Percentiles rank a stretch among this genome's conserved stretches.
These are phyloP conservation scores for Nakazawaea ernobii DNA, from an alignment of 805 yeast genomes.

Conservation along the genomic window DNA sequence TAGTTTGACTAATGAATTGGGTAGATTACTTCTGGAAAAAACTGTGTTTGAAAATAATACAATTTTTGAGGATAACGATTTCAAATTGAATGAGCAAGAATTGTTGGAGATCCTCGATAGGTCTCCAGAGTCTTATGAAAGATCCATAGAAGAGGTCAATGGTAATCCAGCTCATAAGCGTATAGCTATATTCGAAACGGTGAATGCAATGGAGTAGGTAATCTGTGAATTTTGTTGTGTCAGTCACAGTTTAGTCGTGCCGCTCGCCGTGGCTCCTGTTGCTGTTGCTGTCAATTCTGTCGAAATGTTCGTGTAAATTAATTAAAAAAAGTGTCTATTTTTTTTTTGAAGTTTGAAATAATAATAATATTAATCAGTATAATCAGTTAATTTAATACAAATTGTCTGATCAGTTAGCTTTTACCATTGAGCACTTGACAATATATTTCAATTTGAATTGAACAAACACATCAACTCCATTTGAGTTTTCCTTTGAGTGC, in stretches of 20 bases:
- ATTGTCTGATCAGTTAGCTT: too few relatives aligned
- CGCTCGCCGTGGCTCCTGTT: background rate
- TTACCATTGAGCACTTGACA: too few relatives aligned
- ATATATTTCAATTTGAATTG: too few relatives aligned
- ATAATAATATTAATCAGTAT: too few relatives aligned
- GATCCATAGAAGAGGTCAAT: constrained; percentile 10
- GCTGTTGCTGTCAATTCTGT: background rate
- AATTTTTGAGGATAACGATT: constrained; percentile 12
- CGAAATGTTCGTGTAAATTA: background rate
- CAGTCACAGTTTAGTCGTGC: background rate
- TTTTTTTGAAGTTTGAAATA: background rate
- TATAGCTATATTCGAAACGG: constrained; percentile 9
- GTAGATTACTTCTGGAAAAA: constrained; percentile 32
- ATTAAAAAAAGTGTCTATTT: background rate
- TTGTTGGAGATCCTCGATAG: constrained; percentile 46
- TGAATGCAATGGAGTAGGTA: constrained; percentile 4
- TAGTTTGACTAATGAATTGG: constrained; percentile 33
- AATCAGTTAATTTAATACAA: too few relatives aligned
- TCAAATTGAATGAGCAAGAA: constrained; percentile 32
- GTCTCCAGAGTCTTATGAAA: constrained; percentile 33
- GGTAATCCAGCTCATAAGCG: background rate
- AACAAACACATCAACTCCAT: too few relatives aligned
- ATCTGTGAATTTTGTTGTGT: background rate
- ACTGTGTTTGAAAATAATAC: constrained; percentile 17
- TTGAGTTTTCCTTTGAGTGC: too few relatives aligned